Percentiles rank a stretch among this genome's conserved stretches.
Conservation (phyloP, 331 rosid species). For the Quercus phellos region DNA sequence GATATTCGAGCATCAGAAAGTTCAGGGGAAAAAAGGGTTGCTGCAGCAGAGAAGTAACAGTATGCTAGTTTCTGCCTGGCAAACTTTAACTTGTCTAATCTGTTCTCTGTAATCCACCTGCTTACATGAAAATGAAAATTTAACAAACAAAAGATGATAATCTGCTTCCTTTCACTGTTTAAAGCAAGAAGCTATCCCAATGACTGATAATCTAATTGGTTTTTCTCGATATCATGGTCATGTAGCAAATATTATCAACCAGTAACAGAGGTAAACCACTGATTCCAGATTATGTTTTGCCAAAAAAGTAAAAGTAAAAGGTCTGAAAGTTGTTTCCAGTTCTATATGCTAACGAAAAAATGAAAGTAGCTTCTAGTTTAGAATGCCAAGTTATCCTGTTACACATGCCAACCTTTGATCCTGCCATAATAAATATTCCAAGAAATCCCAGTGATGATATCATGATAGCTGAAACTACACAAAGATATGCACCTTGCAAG, state of each 20-base stretch:
- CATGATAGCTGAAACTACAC: neutral
- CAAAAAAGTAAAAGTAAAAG: neutral
- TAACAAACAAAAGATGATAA: neutral
- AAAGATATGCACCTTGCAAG: conserved; percentile 44
- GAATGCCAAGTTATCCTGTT: neutral
- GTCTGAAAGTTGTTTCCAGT: neutral
- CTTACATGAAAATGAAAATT: conserved; percentile 7
- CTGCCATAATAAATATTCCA: neutral
- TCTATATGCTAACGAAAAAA: neutral
- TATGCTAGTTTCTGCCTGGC: conserved; percentile 70
- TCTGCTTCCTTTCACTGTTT: neutral
- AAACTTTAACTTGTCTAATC: conserved; percentile 63
- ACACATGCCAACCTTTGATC: neutral
- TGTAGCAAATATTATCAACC: neutral
- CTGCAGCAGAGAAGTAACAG: conserved; percentile 66
- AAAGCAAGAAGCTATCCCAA: neutral
- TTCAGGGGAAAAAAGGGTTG: conserved; percentile 53
- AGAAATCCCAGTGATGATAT: neutral
- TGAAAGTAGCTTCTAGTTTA: neutral
- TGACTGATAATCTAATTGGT: neutral
- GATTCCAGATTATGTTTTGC: neutral
- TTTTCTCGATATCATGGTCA: neutral
- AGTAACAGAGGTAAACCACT: neutral
- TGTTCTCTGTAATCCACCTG: conserved; percentile 70
- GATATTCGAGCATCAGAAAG: conserved; percentile 71